phyloP scores from a whole-genome alignment of 495 filamentous ascomycete genomes.

The Neurospora sp. region DNA sequence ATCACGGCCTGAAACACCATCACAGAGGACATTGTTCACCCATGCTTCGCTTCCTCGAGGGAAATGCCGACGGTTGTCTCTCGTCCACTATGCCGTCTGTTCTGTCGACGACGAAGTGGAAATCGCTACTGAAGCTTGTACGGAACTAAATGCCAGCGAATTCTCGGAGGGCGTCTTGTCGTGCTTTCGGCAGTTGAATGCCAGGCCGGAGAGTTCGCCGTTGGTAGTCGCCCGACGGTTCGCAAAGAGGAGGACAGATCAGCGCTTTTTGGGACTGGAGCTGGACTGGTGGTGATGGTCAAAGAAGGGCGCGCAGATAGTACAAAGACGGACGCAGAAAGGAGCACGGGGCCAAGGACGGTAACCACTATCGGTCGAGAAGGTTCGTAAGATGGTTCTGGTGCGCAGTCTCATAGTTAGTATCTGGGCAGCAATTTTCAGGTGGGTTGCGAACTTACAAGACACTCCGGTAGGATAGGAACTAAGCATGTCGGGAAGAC shows the following conservation, averaged over 20 bases:
- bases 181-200: neutral
- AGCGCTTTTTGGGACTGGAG: neutral
- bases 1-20: fast-evolving
- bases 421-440: neutral
- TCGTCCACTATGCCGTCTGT: no score
- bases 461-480: neutral
- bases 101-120: neutral
- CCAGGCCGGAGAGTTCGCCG: neutral
- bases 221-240: neutral
- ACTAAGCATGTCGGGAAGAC: neutral
- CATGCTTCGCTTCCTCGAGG: neutral
- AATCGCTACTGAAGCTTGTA: neutral
- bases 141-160: no score
- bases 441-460: neutral
- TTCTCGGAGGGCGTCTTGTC: neutral
- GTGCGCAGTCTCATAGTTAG: neutral
- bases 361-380: neutral
- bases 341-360: neutral
- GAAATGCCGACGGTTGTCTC: neutral
- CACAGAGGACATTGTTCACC: neutral
- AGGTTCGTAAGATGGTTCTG: neutral
- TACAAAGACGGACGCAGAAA: neutral
- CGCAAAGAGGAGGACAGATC: neutral
- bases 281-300: neutral
- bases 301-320: neutral